phyloP scores from a whole-genome alignment of 2,329 filamentous ascomycete species.

The Stagonosporopsis cucurbitacearum region DNA sequence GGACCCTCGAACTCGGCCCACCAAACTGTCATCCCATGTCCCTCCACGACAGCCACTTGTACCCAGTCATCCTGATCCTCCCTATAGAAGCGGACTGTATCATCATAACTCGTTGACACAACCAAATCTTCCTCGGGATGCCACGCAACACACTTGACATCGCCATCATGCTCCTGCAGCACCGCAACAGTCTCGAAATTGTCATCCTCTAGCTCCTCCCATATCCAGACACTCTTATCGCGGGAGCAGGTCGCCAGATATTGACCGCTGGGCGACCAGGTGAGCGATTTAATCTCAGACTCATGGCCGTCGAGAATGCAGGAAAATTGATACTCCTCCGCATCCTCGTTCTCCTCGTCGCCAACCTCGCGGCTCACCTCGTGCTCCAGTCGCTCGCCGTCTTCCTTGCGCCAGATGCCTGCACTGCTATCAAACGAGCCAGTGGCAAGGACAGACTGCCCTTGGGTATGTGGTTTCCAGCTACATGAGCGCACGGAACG shows the following conservation, averaged over 20 bases:
- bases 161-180: slow-evolving; percentile 89
- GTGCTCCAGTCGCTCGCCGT: slow-evolving; percentile 57
- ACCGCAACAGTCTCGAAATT: slow-evolving; percentile 98
- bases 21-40: slow-evolving; percentile 90
- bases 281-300: slow-evolving; percentile 84
- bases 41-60: slow-evolving; percentile 80
- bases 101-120: slow-evolving; percentile 92
- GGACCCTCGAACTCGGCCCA: slow-evolving; percentile 71
- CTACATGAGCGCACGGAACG: slow-evolving; percentile 84
- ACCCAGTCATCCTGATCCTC: slow-evolving; percentile 96
- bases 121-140: slow-evolving; percentile 80
- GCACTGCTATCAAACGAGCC: slow-evolving; percentile 94
- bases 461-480: slow-evolving; percentile 77
- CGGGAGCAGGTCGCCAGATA: slow-evolving; percentile 88
- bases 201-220: slow-evolving; percentile 94
- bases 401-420: slow-evolving; percentile 72
- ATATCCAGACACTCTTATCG: slow-evolving; percentile 97
- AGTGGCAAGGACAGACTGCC: slow-evolving; percentile 78
- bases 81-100: slow-evolving; percentile 85
- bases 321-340: slow-evolving; percentile 90
- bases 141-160: slow-evolving; percentile 95
- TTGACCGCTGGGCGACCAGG: slow-evolving; percentile 75
- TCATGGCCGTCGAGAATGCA: slow-evolving; percentile 95
- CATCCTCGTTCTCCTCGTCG: slow-evolving; percentile 62
- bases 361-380: slow-evolving; percentile 46